A percentile compares a stretch with the other conserved stretches of the same genome.
These are phyloP conservation scores for Aquilaria yunnanensis DNA, from an alignment of 345 rosid genomes.

Conservation along the genomic window DNA sequence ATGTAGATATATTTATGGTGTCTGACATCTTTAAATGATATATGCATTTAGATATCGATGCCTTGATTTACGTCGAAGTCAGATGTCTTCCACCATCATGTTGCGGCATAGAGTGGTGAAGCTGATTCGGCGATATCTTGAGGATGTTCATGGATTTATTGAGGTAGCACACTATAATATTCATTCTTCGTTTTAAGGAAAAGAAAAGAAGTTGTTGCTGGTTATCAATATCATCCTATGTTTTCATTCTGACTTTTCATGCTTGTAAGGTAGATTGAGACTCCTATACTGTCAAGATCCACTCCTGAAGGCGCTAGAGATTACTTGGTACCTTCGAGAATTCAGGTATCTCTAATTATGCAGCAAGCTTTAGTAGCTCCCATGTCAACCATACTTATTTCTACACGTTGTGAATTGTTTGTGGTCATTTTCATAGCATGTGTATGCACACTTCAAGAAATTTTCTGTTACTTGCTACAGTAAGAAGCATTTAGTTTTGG, in stretches of 20 bases:
- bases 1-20: background rate
- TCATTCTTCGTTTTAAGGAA: background rate
- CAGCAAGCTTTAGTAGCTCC: background rate
- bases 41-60: slow-evolving; percentile 56
- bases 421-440: too few species aligned
- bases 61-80: slow-evolving; percentile 91
- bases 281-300: slow-evolving; percentile 91
- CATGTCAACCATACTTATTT: background rate
- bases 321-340: slow-evolving; percentile 93
- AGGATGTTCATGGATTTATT: slow-evolving; percentile 79
- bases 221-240: slow-evolving; percentile 3
- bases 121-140: slow-evolving; percentile 76
- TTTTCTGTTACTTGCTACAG: too few species aligned
- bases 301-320: slow-evolving; percentile 99
- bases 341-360: slow-evolving; percentile 59
- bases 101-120: slow-evolving; percentile 89
- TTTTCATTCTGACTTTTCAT: slow-evolving; percentile 40
- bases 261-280: slow-evolving; percentile 81
- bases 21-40: background rate
- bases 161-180: slow-evolving; percentile 44
- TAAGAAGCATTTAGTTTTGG: too few species aligned
- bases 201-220: background rate
- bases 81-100: slow-evolving; percentile 70
- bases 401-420: too few species aligned
- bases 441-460: too few species aligned